Base-by-base conservation (phyloP, 495 filamentous ascomycete genomes). In the Penicillium nucicola region DNA sequence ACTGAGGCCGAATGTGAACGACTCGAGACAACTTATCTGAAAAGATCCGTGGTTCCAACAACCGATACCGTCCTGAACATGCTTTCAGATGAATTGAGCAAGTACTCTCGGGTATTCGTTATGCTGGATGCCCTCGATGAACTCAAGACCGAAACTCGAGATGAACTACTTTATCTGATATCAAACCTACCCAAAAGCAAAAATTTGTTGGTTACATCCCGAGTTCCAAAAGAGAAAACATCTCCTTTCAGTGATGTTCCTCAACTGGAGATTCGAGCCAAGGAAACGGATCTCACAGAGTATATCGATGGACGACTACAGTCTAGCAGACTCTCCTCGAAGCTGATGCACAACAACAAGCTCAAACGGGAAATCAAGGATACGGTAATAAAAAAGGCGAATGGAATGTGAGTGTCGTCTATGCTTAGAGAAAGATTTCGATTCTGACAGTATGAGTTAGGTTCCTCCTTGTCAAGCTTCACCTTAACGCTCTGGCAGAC, bases 331-430 rank as follows among this genome's bases (percentile, higher is more conserved):
- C 34, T 18, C 30, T 30, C 2, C 20, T 31, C 30, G 34, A 34
- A 15, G 42, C 32, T 7, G 30, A 45, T 28, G 18, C 30, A 32
- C 18, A 45, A 45, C 13, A 5, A 45, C 12, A 45, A 34, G 17
- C 42, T 45, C 25, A 45, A 32, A n/a, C 15, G 34, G 8, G 42
- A 62, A 31, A 70, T 66, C 17, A 55, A 64, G 48, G 48, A 12
- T 22, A 47, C 50, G 13, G 42, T 71, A 18, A 55, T 61, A 38
- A 15, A 61, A 17, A 58, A 66, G 53, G 61, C 60, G 13, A 35
- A 68, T 47, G 66, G 68, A 48, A 73, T 75, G 65, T 77, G 57
- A 51, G 65, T 33, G 9, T 1, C 25, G 1, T 28, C 10, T 9
- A 6, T n/a, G 5, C 25, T 9, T 1, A 6, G 10, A 28, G 6